Evolutionary conservation across 2,329 filamentous ascomycete genomes (phyloP), one percentile per base, ranked within the genome.

Genomic region (Fusarium dlaminii): DNA sequence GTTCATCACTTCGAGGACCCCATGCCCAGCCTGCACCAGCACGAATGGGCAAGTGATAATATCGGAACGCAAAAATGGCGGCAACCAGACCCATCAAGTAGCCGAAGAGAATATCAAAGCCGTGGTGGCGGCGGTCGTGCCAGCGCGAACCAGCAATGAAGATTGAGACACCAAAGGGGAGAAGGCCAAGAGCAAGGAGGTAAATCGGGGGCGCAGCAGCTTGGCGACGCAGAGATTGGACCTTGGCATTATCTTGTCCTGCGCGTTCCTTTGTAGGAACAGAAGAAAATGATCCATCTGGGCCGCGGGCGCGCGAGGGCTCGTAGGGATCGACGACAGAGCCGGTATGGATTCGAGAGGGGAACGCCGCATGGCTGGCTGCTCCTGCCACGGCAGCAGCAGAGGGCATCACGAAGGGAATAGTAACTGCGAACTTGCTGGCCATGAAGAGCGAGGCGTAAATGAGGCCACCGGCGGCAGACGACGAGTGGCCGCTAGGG

Each of bases 61-160:
- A 94, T 30, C 93, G 88, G 85, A 98, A 98, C 7, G 91, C 89
- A 75, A 96, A 90, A 80, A 91, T 91, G 27, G 93, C 89, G 42
- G 89, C 89, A 49, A 91, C 83, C 20, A 92, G 87, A 14, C 96
- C 96, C 70, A 98, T 92, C 18, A 93, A 74, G 63, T 92, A 93
- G n/a, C 96, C 96, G 72, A 93, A 94, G 6, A 98, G 83, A 74
- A 98, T 93, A 74, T 98, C 96, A 80, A 98, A 96, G n/a, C 92
- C 95, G 80, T 96, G 93, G 82, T 98, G 96, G 43, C 94, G 91
- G 84, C 92, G 97, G 81, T 98, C 92, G 68, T 92, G 95, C 89
- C 92, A 98, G 17, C 96, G 92, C 3, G 94, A 96, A 34, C 91
- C 90, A n/a, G 92, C 88, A 71, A 98, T 93, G 84, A 95, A 98